A percentile compares a stretch with the other conserved stretches of the same genome.
phyloP scores from a whole-genome alignment of 2,329 filamentous ascomycete species.

The Ceratocystis lukuohia region DNA sequence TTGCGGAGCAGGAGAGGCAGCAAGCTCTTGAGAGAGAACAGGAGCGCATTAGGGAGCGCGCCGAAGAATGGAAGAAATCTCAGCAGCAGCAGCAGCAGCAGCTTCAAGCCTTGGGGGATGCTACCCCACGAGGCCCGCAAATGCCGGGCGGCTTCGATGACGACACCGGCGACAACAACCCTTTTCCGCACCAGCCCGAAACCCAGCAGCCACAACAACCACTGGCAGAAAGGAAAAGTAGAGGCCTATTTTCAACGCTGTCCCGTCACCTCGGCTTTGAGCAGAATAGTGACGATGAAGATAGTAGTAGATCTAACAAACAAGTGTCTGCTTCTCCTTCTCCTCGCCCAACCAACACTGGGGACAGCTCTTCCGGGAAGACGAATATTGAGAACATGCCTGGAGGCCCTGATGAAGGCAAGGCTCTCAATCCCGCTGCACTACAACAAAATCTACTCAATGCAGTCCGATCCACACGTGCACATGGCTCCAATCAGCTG shows the following conservation, averaged over 20 bases:
- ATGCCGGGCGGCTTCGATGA: slow-evolving; percentile 18
- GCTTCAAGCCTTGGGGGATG: not conserved
- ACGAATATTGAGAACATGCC: slow-evolving; percentile 15
- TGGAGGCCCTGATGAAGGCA: slow-evolving; percentile 29
- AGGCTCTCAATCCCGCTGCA: slow-evolving; percentile 45
- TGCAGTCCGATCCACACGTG: slow-evolving; percentile 64
- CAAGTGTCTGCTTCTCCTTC: not conserved
- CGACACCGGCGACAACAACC: not conserved
- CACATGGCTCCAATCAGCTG: slow-evolving; percentile 60
- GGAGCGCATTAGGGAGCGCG: slow-evolving; percentile 46
- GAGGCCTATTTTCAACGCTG: slow-evolving; percentile 54
- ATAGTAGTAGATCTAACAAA: slow-evolving; percentile 24
- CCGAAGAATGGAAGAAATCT: slow-evolving; percentile 34
- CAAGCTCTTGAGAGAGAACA: slow-evolving; percentile 62
- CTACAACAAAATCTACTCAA: slow-evolving; percentile 60
- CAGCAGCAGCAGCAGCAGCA: slow-evolving; percentile 23
- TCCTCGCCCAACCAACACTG: not conserved
- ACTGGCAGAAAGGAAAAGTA: slow-evolving; percentile 33
- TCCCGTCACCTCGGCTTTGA: slow-evolving; percentile 57
- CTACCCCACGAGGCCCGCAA: slow-evolving; percentile 26
- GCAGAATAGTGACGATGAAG: slow-evolving; percentile 30
- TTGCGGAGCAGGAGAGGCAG: slow-evolving; percentile 71
- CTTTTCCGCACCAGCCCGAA: not conserved
- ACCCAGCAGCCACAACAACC: not conserved
- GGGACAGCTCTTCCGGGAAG: slow-evolving; percentile 2